Conservation (phyloP, 2,329 filamentous ascomycete species). For the Exophiala calicioides region DNA sequence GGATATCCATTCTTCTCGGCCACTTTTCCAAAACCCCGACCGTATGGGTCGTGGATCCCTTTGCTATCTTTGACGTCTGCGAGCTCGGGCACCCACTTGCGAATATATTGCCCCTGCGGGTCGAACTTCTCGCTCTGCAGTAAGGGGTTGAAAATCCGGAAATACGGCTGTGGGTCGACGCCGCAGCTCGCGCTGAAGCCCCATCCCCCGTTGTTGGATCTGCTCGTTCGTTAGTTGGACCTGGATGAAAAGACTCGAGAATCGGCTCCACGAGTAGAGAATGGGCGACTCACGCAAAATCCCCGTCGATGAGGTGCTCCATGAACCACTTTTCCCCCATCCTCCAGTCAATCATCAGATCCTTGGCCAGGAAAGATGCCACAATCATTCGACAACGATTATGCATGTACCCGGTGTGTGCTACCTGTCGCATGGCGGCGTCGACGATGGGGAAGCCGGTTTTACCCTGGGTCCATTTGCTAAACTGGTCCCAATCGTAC, state of each 20-base stretch:
- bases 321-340: constrained; percentile 81
- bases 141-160: constrained; percentile 84
- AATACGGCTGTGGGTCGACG: constrained; percentile 86
- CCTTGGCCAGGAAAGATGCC: constrained; percentile 77
- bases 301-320: constrained; percentile 75
- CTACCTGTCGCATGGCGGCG: constrained; percentile 79
- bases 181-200: constrained; percentile 67
- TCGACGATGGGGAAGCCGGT: constrained; percentile 85
- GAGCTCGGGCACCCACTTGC: constrained; percentile 79
- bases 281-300: too few relatives aligned
- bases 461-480: constrained; percentile 70
- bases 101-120: constrained; percentile 73
- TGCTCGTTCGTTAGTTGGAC: too few relatives aligned
- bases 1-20: constrained; percentile 73
- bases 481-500: constrained; percentile 68
- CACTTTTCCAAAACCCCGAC: constrained; percentile 58
- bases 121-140: constrained; percentile 88
- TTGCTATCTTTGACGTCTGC: constrained; percentile 52
- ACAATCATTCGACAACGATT: constrained; percentile 84
- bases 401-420: constrained; percentile 73
- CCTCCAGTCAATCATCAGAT: constrained; percentile 80
- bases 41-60: constrained; percentile 80
- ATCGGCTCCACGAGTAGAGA: too few relatives aligned
- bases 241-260: too few relatives aligned
- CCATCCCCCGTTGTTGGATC: constrained; percentile 73